Evolutionary conservation across 306 rosid species (phyloP), one percentile per base, ranked within the genome.

Genomic region (Senna siamea): DNA sequence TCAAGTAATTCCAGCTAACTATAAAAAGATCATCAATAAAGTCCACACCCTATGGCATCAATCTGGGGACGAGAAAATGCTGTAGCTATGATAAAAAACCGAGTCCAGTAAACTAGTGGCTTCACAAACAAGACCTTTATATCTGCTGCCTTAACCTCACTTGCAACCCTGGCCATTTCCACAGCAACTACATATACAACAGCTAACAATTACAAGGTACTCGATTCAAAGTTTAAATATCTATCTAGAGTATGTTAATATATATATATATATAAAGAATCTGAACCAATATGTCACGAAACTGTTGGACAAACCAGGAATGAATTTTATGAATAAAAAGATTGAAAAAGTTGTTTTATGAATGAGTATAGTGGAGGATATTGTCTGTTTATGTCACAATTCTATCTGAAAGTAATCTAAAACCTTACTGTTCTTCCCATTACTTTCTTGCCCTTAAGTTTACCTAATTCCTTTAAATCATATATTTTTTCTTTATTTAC

Each of bases 71-170:
- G 96, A 83, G 98, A 93, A 84, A 93, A 93, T 40, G 96, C 97
- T 0, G 98, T 93, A 51, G 87, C 88, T 74, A 93, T 91, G 72
- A 93, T 88, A 74, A 91, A 93, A 83, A 91, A 91, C 46, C 91
- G 87, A 78, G 98, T 91, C 98, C 98, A 93, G 60, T 94, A 94
- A 60, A 94, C 97, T 26, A 94, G 88, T 76, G 98, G 98, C 86
- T 91, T 91, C 93, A 94, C 98, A 81, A 94, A 91, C 41, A 94
- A 87, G 52, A 94, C 97, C 81, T 59, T 88, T 78, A 91, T 91
- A 84, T 93, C 98, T 37, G 81, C 96, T 5, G 97, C 98, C 82
- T 94, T 94, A 55, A 91, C 97, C 18, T 94, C 97, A 80, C 80
- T 94, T 28, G 94, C 98, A 78, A 94, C 94, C 53, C 76, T 87